Base-by-base conservation (phyloP, 202 grass and related monocot genomes). In the Carex arenaria region DNA sequence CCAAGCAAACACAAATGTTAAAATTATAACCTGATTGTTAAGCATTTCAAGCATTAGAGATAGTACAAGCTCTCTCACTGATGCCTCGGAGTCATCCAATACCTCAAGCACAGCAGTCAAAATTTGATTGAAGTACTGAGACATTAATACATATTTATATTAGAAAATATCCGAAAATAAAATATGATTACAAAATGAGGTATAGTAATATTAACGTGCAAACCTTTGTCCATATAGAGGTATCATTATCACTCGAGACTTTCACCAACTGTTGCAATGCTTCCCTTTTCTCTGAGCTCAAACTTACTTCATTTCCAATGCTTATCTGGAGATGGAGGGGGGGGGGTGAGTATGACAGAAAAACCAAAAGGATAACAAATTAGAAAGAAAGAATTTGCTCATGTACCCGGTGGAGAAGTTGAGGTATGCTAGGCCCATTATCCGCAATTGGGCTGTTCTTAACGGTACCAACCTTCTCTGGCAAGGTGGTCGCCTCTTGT, bases 41-140 rank as follows among this genome's bases (percentile, higher is more conserved):
- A 99, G 93, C 91, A 99, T 99, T 89, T 92, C 87, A 20, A 71
- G 71, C 81, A 94, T 85, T 75, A 99, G 85, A 90, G 96, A 92
- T 75, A 99, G 82, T 74, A 89, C 88, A 67, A 94, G 82, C 78
- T 96, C 96, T 85, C 88, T 92, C 7, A 85, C 86, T 26, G 89
- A 89, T 80, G 89, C 77, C 80, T 96, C 96, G 38, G 93, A 85
- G 83, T 92, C 96, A 84, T 90, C 91, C 87, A 99, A 82, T 7
- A 91, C 87, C 79, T 96, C 96, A 82, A 99, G 91, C 66, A 93
- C 93, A 85, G 93, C 79, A 31, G 85, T 92, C 82, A 99, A 89
- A 64, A 96, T 95, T 91, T 99, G 96, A 99, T 96, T 99, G 91
- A 99, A 99, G 69, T 99, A 99, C 96, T 99, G 92, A 72, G 60